A percentile compares a stretch with the other conserved stretches of the same genome.
Evolutionary conservation across 371 early-diverging fungal genomes (phyloP).

Genomic region (Mortierella sp.): DNA sequence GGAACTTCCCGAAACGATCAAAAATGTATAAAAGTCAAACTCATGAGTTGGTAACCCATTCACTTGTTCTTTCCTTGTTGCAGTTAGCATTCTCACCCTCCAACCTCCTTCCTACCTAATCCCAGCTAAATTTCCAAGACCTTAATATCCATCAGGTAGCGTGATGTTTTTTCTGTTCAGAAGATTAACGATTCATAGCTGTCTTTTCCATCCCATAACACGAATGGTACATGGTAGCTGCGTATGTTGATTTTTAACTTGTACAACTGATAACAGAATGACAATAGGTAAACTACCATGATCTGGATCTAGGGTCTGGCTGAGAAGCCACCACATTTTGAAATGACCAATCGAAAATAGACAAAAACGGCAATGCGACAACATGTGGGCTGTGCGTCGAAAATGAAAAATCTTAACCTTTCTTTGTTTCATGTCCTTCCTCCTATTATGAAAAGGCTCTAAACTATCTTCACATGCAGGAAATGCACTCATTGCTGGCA

Average conservation of each 20-base stretch:
- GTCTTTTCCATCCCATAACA: too few relatives aligned
- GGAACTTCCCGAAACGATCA: neutral
- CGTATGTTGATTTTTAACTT: neutral
- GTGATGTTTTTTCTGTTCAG: too few relatives aligned
- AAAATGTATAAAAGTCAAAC: neutral
- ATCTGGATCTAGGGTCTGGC: neutral
- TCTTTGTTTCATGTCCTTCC: neutral
- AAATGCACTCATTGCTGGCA: slow-evolving; percentile 1
- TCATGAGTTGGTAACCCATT: neutral
- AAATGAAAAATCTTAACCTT: neutral
- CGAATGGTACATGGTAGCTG: too few relatives aligned
- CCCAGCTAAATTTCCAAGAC: too few relatives aligned
- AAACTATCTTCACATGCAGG: slow-evolving; percentile 10
- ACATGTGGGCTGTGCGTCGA: neutral
- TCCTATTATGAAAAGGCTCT: neutral
- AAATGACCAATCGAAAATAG: neutral
- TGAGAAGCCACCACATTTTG: neutral
- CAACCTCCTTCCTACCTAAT: neutral
- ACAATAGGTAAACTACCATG: neutral
- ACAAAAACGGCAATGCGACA: neutral
- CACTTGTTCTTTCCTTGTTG: neutral
- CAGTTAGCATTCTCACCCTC: neutral
- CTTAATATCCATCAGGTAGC: too few relatives aligned
- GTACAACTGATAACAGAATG: neutral
- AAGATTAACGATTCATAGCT: too few relatives aligned